phyloP scores from a whole-genome alignment of 345 rosid species.

The Rubroshorea leprosula region DNA sequence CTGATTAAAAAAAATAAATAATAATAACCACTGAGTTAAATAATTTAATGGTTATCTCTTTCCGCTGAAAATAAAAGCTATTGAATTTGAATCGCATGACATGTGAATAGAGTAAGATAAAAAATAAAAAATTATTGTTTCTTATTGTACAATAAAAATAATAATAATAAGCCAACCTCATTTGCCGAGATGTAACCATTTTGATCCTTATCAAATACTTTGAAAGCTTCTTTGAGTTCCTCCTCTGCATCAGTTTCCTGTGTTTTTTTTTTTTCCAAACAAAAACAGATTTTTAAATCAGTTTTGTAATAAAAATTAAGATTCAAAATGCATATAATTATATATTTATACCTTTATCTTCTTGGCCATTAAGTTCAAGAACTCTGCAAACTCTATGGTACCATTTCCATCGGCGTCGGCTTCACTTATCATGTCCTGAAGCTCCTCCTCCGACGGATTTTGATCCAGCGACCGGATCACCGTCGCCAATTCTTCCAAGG shows the following conservation, averaged over 20 bases:
- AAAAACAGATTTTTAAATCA: too few relatives aligned
- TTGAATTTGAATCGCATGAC: too few relatives aligned
- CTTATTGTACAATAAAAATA: too few relatives aligned
- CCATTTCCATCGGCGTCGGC: slow-evolving; percentile 68
- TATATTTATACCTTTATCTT: slow-evolving; percentile 47
- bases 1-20: too few relatives aligned
- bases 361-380: slow-evolving; percentile 62
- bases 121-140: too few relatives aligned
- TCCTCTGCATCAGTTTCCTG: slow-evolving; percentile 76
- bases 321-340: background rate
- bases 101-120: too few relatives aligned
- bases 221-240: slow-evolving; percentile 80
- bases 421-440: slow-evolving; percentile 67
- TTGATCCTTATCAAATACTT: slow-evolving; percentile 85
- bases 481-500: slow-evolving; percentile 66
- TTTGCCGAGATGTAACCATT: slow-evolving; percentile 78
- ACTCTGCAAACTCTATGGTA: slow-evolving; percentile 68
- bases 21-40: too few relatives aligned
- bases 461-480: slow-evolving; percentile 75
- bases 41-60: too few relatives aligned
- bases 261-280: too few relatives aligned
- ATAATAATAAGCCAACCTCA: too few relatives aligned
- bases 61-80: too few relatives aligned
- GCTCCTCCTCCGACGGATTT: slow-evolving; percentile 64
- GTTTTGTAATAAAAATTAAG: background rate